Conservation (phyloP, 2,329 filamentous ascomycete species). For the Aspergillus carbonarius region DNA sequence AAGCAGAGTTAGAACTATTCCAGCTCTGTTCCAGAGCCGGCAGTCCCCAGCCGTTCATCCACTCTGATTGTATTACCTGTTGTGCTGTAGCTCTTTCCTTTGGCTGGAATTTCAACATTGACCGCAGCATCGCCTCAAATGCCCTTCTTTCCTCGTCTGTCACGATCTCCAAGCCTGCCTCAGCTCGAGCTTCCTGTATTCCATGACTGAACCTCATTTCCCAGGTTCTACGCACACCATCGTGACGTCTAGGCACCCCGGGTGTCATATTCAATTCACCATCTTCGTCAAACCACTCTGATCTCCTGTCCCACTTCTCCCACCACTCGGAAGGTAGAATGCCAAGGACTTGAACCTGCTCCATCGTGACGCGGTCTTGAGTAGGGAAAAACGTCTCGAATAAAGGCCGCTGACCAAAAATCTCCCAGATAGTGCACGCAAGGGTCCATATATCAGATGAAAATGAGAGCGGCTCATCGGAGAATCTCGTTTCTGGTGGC, state of each 20-base stretch:
- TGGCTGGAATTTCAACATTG: conserved; percentile 24
- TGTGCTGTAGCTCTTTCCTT: conserved; percentile 21
- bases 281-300: conserved; percentile 24
- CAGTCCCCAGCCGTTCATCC: conserved; percentile 25
- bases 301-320: conserved; percentile 21
- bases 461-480: conserved; percentile 34
- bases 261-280: conserved; percentile 6
- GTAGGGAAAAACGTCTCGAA: conserved; percentile 25
- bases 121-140: conserved; percentile 23
- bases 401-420: conserved; percentile 32
- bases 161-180: conserved; percentile 17
- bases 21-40: conserved; percentile 19
- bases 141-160: conserved; percentile 21
- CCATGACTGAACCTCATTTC: conserved; percentile 18
- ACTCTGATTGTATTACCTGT: conserved; percentile 25
- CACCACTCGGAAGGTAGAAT: conserved; percentile 28
- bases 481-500: conserved; percentile 38
- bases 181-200: conserved; percentile 27
- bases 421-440: conserved; percentile 37
- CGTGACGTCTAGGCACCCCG: conserved; percentile 5
- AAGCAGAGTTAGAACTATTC: neutral
- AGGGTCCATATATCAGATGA: conserved; percentile 42
- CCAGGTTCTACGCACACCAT: conserved; percentile 12
- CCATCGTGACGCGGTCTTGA: conserved; percentile 24
- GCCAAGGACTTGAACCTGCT: conserved; percentile 31